Evolutionary conservation across 1,139 yeast species (phyloP).

Genomic region (Yamadazyma oceani): DNA sequence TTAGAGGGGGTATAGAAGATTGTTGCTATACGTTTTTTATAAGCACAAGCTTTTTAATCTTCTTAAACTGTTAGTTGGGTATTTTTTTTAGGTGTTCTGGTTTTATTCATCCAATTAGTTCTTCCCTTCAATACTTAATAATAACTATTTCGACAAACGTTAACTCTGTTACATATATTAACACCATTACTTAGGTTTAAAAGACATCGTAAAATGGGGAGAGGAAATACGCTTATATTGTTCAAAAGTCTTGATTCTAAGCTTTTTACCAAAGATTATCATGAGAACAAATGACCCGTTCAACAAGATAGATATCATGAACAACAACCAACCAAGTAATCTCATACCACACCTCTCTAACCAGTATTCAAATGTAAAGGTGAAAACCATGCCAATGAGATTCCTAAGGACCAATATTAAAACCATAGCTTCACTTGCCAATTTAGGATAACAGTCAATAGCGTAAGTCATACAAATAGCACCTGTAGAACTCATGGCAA

Average conservation of each 20-base stretch:
- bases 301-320: slow-evolving; percentile 41
- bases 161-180: too few species aligned
- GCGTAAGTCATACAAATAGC: slow-evolving; percentile 55
- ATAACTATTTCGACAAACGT: too few species aligned
- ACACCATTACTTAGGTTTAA: background rate
- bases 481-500: slow-evolving; percentile 56
- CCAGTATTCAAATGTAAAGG: slow-evolving; percentile 50
- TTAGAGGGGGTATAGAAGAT: too few species aligned
- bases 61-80: too few species aligned
- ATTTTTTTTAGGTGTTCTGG: too few species aligned
- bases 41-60: too few species aligned
- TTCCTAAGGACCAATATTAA: slow-evolving; percentile 45
- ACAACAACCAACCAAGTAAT: slow-evolving; percentile 45
- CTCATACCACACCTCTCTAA: slow-evolving; percentile 33
- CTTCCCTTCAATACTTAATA: too few species aligned
- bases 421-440: slow-evolving; percentile 56
- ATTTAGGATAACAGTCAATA: slow-evolving; percentile 55
- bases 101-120: too few species aligned
- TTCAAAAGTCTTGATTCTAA: slow-evolving; percentile 29
- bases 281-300: slow-evolving; percentile 39
- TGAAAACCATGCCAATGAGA: slow-evolving; percentile 45
- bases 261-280: slow-evolving; percentile 37
- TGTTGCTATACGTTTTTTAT: too few species aligned
- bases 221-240: slow-evolving; percentile 21
- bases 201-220: slow-evolving; percentile 12